These are phyloP conservation scores for Fusarium sp. DNA, from an alignment of 2,329 filamentous ascomycete species.

Conservation along the genomic window DNA sequence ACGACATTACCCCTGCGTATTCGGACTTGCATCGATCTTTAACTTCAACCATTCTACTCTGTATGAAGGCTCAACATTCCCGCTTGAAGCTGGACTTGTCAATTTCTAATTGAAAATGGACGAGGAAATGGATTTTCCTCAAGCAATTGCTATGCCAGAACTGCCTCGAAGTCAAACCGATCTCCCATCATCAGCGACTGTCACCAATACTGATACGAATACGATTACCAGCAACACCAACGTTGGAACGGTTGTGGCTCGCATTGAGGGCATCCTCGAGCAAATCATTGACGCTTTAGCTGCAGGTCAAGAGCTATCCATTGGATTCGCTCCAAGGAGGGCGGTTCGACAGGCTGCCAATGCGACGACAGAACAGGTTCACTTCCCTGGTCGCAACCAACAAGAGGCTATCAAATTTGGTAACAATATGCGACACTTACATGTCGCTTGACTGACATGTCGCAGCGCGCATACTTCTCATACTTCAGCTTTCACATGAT, in stretches of 20 bases:
- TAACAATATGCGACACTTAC: constrained; percentile 41
- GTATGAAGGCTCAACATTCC: background rate
- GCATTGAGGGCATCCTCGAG: constrained; percentile 53
- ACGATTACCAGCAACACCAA: constrained; percentile 20
- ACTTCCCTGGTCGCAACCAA: constrained; percentile 61
- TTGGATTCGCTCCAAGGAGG: constrained; percentile 45
- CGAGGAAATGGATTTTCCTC: background rate
- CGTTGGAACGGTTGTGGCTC: constrained; percentile 46
- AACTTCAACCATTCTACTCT: background rate
- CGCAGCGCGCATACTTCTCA: constrained; percentile 66
- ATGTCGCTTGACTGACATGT: background rate
- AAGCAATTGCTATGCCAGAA: constrained; percentile 22
- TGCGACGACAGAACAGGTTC: constrained; percentile 38
- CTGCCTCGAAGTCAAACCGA: constrained; percentile 8
- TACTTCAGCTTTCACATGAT: constrained; percentile 69
- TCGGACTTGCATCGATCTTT: constrained; percentile 12
- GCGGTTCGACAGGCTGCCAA: constrained; percentile 12
- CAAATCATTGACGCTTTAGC: constrained; percentile 46
- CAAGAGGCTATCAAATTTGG: constrained; percentile 65
- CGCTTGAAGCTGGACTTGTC: background rate
- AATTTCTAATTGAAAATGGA: constrained; percentile 2
- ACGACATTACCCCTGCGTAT: constrained; percentile 12
- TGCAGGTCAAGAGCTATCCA: constrained; percentile 41
- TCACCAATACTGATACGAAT: constrained; percentile 39
- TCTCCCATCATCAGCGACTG: background rate